phyloP scores from a whole-genome alignment of 106 monocot genomes.

The Dendrobium officinale region DNA sequence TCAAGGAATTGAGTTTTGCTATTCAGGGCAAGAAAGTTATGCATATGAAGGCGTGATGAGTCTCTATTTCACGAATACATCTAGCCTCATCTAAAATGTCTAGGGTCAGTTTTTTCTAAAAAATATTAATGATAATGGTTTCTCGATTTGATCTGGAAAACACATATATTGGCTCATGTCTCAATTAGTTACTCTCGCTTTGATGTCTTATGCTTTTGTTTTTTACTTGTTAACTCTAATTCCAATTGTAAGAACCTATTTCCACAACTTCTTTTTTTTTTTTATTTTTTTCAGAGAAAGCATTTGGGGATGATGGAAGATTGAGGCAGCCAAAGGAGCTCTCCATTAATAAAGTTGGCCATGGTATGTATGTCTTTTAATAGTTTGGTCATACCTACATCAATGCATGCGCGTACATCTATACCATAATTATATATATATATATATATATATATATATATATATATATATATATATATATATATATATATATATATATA shows the following conservation, averaged over 20 bases:
- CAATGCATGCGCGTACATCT: background rate
- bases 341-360: constrained; percentile 99
- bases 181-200: too few species aligned
- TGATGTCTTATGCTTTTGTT: too few species aligned
- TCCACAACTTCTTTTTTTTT: background rate
- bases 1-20: background rate
- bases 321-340: constrained; percentile 86
- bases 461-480: background rate
- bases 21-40: background rate
- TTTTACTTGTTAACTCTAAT: too few species aligned
- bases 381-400: background rate
- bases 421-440: background rate
- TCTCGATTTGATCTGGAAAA: background rate
- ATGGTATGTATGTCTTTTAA: constrained; percentile 43
- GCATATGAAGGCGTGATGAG: background rate
- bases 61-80: background rate
- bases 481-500: background rate
- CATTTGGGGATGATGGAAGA: constrained; percentile 86
- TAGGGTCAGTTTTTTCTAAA: background rate
- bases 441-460: background rate
- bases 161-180: too few species aligned
- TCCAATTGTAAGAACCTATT: background rate
- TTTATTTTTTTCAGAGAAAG: constrained; percentile 54
- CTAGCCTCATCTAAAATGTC: background rate
- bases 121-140: background rate